Conservation (phyloP, 164 flowering plant genomes). For the Vitis amurensis region DNA sequence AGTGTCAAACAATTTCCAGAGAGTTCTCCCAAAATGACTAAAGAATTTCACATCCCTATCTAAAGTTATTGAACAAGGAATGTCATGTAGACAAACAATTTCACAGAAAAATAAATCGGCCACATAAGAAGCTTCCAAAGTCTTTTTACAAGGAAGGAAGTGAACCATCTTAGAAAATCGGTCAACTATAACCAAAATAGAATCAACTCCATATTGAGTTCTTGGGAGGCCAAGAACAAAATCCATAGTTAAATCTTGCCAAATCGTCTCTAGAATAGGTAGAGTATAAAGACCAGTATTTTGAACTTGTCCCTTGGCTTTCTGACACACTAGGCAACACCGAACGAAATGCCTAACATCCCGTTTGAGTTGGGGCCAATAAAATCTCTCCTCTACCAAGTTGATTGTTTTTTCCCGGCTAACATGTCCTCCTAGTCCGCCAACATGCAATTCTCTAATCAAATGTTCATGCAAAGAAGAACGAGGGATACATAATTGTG, state of each 20-base stretch:
- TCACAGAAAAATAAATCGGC: not conserved
- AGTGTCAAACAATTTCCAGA: not conserved
- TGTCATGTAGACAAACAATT: no score
- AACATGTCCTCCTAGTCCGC: not conserved
- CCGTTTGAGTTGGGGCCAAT: not conserved
- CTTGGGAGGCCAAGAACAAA: not conserved
- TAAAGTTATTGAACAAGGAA: no score
- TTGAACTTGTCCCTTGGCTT: not conserved
- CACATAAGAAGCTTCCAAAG: not conserved
- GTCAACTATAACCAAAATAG: conserved; percentile 5
- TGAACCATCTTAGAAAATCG: not conserved
- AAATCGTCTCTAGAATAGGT: not conserved
- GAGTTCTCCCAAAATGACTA: no score
- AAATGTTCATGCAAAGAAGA: not conserved
- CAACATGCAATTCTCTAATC: not conserved
- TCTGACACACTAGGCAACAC: not conserved
- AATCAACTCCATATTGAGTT: conserved; percentile 1
- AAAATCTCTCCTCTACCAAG: not conserved
- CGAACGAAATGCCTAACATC: not conserved
- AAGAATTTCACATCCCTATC: no score
- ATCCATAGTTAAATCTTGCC: conserved; percentile 8
- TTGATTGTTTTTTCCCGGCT: not conserved
- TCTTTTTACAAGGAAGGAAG: not conserved
- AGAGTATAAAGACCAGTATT: not conserved
- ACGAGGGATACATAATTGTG: not conserved